Evolutionary conservation across 2,329 filamentous ascomycete species (phyloP).

Genomic region (Arthrobotrys entomopaga): DNA sequence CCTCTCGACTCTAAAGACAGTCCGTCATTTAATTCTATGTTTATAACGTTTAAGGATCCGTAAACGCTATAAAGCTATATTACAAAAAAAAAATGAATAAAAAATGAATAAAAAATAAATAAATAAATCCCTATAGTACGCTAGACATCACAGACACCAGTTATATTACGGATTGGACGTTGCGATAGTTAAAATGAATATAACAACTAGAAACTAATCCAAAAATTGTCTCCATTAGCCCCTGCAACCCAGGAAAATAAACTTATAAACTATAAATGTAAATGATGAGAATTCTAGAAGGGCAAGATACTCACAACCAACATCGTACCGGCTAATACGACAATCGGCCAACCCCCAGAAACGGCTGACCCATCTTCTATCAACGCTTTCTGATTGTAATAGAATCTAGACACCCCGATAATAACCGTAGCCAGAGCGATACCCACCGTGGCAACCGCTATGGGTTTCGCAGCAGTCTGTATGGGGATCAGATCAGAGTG

Average conservation of each 20-base stretch:
- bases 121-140: too few relatives aligned
- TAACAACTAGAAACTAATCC: slow-evolving; percentile 35
- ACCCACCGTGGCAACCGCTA: slow-evolving; percentile 29
- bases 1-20: too few relatives aligned
- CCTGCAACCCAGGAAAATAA: not conserved
- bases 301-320: slow-evolving; percentile 22
- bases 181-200: slow-evolving; percentile 27
- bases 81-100: too few relatives aligned
- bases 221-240: not conserved
- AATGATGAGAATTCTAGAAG: too few relatives aligned
- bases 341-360: slow-evolving; percentile 47
- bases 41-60: too few relatives aligned
- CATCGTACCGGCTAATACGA: slow-evolving; percentile 24
- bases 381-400: slow-evolving; percentile 36
- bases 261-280: not conserved
- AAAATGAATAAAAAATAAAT: too few relatives aligned
- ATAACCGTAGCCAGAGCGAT: slow-evolving; percentile 38
- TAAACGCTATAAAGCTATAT: too few relatives aligned
- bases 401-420: slow-evolving; percentile 41
- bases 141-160: too few relatives aligned
- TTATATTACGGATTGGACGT: slow-evolving; percentile 28
- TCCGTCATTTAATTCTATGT: too few relatives aligned
- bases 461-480: slow-evolving; percentile 3
- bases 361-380: slow-evolving; percentile 44
- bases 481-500: slow-evolving; percentile 21